These are phyloP conservation scores for Dendrocalamus sinicus DNA, from an alignment of 176 grass and related monocot species.

Conservation along the genomic window DNA sequence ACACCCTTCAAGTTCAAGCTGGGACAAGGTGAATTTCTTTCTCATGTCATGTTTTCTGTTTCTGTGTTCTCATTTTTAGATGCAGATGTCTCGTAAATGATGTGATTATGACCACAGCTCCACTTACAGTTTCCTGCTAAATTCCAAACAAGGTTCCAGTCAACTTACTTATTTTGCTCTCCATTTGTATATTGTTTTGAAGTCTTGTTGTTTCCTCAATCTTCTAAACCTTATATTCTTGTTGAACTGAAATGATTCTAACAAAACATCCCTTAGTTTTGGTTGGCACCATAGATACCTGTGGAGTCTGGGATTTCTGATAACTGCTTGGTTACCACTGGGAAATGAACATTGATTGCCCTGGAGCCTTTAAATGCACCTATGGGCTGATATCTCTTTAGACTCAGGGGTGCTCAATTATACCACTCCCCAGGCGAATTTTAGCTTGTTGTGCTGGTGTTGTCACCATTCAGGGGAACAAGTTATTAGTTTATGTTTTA, in stretches of 20 bases:
- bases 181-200: neutral
- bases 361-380: neutral
- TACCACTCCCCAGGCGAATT: neutral
- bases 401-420: neutral
- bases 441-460: neutral
- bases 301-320: neutral
- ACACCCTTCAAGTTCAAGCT: slow-evolving; percentile 94
- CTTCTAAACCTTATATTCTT: neutral
- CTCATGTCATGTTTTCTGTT: neutral
- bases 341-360: neutral
- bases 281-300: neutral
- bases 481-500: neutral
- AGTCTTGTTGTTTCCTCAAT: no score
- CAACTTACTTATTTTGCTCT: neutral
- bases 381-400: neutral
- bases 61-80: slow-evolving; percentile 19
- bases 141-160: neutral
- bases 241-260: slow-evolving; percentile 4
- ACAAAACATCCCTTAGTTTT: neutral
- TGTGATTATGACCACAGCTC: neutral
- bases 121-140: neutral
- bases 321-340: neutral
- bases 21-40: slow-evolving; percentile 74
- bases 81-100: neutral
- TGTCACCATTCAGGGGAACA: neutral